Evolutionary conservation across 2,329 filamentous ascomycete genomes (phyloP).

Genomic region (Fusarium sp.): DNA sequence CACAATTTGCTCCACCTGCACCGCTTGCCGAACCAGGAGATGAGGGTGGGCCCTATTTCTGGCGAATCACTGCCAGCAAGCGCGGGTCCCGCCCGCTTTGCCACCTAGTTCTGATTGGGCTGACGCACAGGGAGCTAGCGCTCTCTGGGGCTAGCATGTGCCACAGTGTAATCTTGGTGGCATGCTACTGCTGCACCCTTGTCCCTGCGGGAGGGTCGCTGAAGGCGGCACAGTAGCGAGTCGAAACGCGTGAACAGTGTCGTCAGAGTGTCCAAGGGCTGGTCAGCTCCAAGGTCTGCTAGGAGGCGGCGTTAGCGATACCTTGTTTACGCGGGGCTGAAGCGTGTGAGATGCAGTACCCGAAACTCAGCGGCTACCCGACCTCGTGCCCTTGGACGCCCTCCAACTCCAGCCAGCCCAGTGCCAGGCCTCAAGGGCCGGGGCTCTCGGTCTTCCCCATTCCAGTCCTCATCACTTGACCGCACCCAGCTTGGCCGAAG

Average conservation of each 20-base stretch:
- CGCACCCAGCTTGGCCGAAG: conserved; percentile 35
- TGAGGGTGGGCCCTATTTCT: conserved; percentile 41
- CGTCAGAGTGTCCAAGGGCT: conserved; percentile 32
- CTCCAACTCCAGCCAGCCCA: conserved; percentile 39
- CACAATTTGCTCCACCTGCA: conserved; percentile 29
- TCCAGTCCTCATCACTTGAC: conserved; percentile 49
- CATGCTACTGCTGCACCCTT: conserved; percentile 44
- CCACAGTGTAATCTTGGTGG: conserved; percentile 52
- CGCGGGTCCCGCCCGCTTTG: conserved; percentile 47
- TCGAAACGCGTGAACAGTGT: conserved; percentile 35
- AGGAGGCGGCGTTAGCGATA: conserved; percentile 39
- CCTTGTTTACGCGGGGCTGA: conserved; percentile 30
- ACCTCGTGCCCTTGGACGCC: conserved; percentile 23
- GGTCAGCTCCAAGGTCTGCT: conserved; percentile 40
- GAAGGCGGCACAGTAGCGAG: conserved; percentile 44
- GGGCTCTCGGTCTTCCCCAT: conserved; percentile 45
- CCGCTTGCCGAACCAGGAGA: conserved; percentile 44
- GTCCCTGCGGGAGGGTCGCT: conserved; percentile 36
- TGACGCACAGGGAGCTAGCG: conserved; percentile 41
- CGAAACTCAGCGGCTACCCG: conserved; percentile 42
- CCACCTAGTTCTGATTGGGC: conserved; percentile 55
- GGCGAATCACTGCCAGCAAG: conserved; percentile 51
- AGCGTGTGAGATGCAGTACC: conserved; percentile 34
- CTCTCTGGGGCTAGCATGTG: conserved; percentile 40
- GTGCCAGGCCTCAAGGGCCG: conserved; percentile 39